Conservation (phyloP, 768 basidiomycete species). For the Podaxis sp. region DNA sequence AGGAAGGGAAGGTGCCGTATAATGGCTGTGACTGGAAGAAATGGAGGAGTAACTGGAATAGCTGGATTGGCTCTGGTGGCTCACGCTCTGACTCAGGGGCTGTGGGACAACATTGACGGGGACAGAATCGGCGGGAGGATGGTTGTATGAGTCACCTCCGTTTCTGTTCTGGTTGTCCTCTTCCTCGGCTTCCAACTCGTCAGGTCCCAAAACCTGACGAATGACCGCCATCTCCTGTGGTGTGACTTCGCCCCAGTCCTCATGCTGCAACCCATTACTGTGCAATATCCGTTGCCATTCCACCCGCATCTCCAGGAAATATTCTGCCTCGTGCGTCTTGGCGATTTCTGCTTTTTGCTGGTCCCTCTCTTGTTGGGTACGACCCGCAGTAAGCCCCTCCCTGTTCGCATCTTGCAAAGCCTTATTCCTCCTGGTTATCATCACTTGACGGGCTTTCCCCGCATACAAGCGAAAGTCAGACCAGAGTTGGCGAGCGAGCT, state of each 20-base stretch:
- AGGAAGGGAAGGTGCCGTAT: constrained; percentile 32
- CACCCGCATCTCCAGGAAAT: constrained; percentile 33
- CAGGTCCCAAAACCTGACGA: constrained; percentile 34
- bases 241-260: constrained; percentile 47
- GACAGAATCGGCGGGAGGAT: constrained; percentile 13
- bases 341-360: constrained; percentile 26
- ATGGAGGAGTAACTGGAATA: constrained; percentile 16
- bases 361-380: constrained; percentile 27
- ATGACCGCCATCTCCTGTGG: constrained; percentile 36
- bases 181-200: constrained; percentile 33
- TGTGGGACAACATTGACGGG: constrained; percentile 13
- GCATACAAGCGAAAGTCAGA: constrained; percentile 34
- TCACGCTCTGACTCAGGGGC: constrained; percentile 20
- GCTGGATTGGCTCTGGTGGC: constrained; percentile 19
- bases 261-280: constrained; percentile 33
- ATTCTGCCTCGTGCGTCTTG: constrained; percentile 30
- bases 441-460: constrained; percentile 23
- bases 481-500: constrained; percentile 36
- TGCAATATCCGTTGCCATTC: constrained; percentile 42
- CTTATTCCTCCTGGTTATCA: constrained; percentile 24
- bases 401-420: constrained; percentile 24
- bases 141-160: constrained; percentile 18
- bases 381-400: constrained; percentile 29
- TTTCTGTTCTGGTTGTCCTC: constrained; percentile 19
- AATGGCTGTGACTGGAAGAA: constrained; percentile 17